Base-by-base conservation (phyloP, 345 rosid species). In the Eucalyptus camaldulensis region DNA sequence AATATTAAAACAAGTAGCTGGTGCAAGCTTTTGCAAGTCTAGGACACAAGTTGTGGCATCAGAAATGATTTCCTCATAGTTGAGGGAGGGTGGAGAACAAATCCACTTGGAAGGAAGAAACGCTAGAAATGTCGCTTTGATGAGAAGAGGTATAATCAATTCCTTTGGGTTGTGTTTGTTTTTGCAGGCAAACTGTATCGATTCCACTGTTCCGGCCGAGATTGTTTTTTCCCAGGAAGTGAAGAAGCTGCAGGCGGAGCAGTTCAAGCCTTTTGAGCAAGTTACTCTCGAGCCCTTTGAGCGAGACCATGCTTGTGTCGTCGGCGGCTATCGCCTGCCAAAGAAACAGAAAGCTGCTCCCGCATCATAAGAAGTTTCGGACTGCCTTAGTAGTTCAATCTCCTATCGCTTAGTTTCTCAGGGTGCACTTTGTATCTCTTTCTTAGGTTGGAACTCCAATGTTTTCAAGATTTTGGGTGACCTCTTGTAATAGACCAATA, bases 291-390 rank as follows among this genome's bases (percentile, higher is more conserved):
- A 97, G 94, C 99, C 99, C 3, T 98, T 95, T 81, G 99, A 98
- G 93, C 94, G 99, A 67, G 99, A 97, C 90, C 99, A 98, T 89
- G 99, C 99, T 8, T 97, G 99, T 89, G 99, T 98, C 6, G 96
- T 96, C 1, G 99, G 99, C 7, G 97, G 92, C 45, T 98, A 98
- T 92, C 93, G 99, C 1, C 60, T 96, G 97, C 96, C 98, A 2
- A 97, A 96, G 96, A 96, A 98, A 88, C 95, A 95, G 91, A 95
- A 95, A 90, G 90, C 91, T 86, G 92, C 92, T 49, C 91, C 49
- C 76, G 65, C 45, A 54, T 86, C 88, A 50, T 50, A 33, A 31
- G 29, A 37, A 76, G 83, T 21, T 29, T 40, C 27, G 47, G 47
- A 40, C 29, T 13, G 47, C 29, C 47, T 22, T 40, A 10, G 83